Base-by-base conservation (phyloP, 2,329 filamentous ascomycete species). In the Coniochaeta sp. region DNA sequence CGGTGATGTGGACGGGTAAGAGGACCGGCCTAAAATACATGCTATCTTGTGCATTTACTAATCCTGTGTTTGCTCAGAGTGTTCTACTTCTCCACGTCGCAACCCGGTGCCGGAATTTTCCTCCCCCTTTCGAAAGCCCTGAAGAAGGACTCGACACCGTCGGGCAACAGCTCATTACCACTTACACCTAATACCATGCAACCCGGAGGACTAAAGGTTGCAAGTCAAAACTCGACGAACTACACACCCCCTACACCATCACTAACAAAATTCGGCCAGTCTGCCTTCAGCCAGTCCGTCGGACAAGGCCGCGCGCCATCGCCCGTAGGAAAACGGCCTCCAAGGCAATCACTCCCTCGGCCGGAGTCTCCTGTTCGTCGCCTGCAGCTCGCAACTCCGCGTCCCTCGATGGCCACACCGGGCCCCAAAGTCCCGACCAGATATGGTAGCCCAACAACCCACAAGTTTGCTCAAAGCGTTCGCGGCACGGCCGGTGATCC, bases 1-100 rank as follows among this genome's bases (percentile, higher is more conserved):
- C 69, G 95, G 95, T 64, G 93, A 96, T 73, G 95, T 98, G 59
- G 93, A 98, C 67, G 95, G 93, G 90, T 93, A 81, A 75, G 85
- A 70, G 40, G 60, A 40, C 33, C 36, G 26, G n/a, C n/a, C 31
- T 63, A 60, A 50, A 12, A 47, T 44, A n/a, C 16, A n/a, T 58
- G 34, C 22, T 19, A 40, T 54, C 58, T 54, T 22, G 66, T 67
- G 67, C 47, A 6, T 3, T n/a, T 52, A 22, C 67, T 62, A 38
- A 66, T 60, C 44, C 54, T 52, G 43, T 57, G 31, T 58, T 38
- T 63, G 52, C 60, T 40, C 70, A 88, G 85, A 60, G 70, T 87
- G 57, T 85, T 79, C 36, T 99, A 99, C 76, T 99, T 99, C 73
- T 81, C 80, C 38, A 96, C 95, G 12, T 82, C 82, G 3, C 76